Conservation (phyloP, 352 stramenopile genomes). For the Globisporangium mamillatum region DNA sequence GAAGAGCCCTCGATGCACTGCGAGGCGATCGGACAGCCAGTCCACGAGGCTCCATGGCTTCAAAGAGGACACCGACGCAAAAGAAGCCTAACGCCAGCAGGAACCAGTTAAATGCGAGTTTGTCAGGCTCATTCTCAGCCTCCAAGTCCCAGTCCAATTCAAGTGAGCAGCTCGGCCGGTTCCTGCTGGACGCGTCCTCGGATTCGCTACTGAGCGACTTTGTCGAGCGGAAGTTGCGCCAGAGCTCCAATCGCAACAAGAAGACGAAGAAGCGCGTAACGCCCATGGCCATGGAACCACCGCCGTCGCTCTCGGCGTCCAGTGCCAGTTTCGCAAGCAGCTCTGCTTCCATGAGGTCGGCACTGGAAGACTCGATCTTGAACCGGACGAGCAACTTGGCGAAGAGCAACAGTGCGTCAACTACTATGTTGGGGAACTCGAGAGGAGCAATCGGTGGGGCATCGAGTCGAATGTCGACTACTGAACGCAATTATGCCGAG, state of each 20-base stretch:
- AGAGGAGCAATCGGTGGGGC: neutral
- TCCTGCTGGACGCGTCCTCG: conserved; percentile 50
- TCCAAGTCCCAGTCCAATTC: conserved; percentile 12
- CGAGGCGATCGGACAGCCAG: conserved; percentile 31
- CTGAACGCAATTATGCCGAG: conserved; percentile 52
- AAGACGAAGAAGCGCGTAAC: conserved; percentile 3
- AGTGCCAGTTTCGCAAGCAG: conserved; percentile 15
- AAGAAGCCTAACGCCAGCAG: neutral
- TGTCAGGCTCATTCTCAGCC: conserved; percentile 13
- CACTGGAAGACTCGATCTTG: conserved; percentile 34
- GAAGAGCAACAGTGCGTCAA: neutral
- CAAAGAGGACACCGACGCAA: neutral
- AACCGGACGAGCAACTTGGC: conserved; percentile 18
- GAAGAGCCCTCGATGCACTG: conserved; percentile 42
- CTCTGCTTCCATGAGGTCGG: conserved; percentile 12
- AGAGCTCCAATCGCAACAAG: conserved; percentile 14
- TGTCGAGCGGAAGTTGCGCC: conserved; percentile 60
- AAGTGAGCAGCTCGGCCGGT: conserved; percentile 31
- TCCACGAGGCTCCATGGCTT: neutral
- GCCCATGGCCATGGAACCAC: conserved; percentile 33
- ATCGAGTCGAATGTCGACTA: conserved; percentile 23
- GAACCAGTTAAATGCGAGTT: neutral
- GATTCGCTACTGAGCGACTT: conserved; percentile 60
- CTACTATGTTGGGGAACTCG: neutral
- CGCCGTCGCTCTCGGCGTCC: conserved; percentile 37